phyloP scores from a whole-genome alignment of 176 grass and related monocot genomes.

The Secale cereale region DNA sequence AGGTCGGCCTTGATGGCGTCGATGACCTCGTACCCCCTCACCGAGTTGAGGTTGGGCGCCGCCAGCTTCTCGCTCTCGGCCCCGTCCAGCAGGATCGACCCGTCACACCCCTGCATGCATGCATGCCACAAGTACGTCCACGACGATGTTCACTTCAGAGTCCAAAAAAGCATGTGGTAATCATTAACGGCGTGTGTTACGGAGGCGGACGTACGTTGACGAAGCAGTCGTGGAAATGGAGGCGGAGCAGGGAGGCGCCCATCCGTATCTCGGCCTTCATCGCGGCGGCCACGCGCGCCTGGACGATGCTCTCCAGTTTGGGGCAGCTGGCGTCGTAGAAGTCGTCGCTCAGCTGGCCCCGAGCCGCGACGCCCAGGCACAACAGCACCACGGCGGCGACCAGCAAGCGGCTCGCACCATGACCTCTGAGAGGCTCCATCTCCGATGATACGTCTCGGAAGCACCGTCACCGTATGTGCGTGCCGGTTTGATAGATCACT shows the following conservation, averaged over 20 bases:
- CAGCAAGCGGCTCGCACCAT: neutral
- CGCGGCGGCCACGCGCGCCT: conserved; percentile 31
- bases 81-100: conserved; percentile 74
- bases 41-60: conserved; percentile 55
- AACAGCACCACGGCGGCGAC: neutral
- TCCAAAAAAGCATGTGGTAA: neutral
- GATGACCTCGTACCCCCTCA: conserved; percentile 61
- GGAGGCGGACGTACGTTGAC: conserved; percentile 43
- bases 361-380: conserved; percentile 35
- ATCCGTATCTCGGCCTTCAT: conserved; percentile 54
- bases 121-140: no score
- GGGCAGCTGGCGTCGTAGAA: conserved; percentile 68
- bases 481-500: neutral
- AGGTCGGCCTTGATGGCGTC: conserved; percentile 78
- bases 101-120: conserved; percentile 67
- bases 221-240: conserved; percentile 97
- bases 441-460: neutral
- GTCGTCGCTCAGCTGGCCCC: conserved; percentile 43
- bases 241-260: conserved; percentile 73
- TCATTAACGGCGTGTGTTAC: no score
- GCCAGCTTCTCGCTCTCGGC: conserved; percentile 68
- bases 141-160: neutral
- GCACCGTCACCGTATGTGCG: neutral
- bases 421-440: conserved; percentile 2
- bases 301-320: conserved; percentile 39